Evolutionary conservation across 352 stramenopile species (phyloP), one percentile per base, ranked within the genome.

Genomic region (Pythium rhizo-oryzae): DNA sequence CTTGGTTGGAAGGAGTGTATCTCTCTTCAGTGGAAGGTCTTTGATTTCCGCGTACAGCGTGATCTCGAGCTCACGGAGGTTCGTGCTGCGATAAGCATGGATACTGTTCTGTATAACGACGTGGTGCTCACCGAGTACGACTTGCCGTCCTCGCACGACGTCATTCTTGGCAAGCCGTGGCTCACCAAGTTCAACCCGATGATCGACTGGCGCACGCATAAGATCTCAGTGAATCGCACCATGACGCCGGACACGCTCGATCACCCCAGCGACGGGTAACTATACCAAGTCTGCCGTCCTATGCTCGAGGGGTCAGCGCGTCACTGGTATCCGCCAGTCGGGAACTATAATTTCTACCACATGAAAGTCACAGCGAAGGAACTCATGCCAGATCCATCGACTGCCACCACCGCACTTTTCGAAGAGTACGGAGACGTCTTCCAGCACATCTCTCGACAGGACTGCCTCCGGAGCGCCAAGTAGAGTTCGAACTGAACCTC

Each of bases 91-190:
- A 19, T 71, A 13, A 30, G 7, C n/a, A 39, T 71, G 11, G 47
- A 37, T 18, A 23, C 25, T 18, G 16, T 30, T 12, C 21, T 63
- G 15, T 71, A 41, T 28, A 13, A 39, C 15, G 33, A 66, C 4
- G 9, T 67, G n/a, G 3, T 24, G 3, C 60, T 60, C 18, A 46
- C 49, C 11, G 65, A 71, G 55, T 67, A 46, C 4, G 30, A 56
- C 16, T 15, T 66, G 24, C 49, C 46, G 13, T 15, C 24, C 15
- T 43, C 35, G 16, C 55, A 72, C 21, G 58, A 72, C 25, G 16
- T 74, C 9, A 74, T 74, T 23, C 21, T 70, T 19, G 62, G 67
- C 23, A 60, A 70, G 25, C 67, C 61, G 25, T 74, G 59, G 61
- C 41, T 69, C 25, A 51, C 53, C 2, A 28, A 66, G 53, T 74